Conservation (phyloP, 2,329 filamentous ascomycete genomes). For the Diaporthe citri region DNA sequence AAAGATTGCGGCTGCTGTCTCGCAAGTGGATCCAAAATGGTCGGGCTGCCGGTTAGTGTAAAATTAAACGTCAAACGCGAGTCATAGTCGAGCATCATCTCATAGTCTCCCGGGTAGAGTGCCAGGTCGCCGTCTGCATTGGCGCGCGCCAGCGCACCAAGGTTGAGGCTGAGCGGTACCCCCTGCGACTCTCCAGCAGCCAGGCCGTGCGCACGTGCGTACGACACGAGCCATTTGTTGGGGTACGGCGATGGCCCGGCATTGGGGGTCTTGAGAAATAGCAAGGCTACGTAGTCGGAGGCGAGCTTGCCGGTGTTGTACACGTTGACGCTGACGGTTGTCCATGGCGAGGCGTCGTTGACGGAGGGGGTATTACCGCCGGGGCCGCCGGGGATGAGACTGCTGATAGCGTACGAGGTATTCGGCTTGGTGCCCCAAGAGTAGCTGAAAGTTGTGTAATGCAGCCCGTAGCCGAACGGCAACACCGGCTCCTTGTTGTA, state of each 20-base stretch:
- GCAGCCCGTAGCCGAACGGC: slow-evolving; percentile 66
- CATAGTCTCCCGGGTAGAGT: neutral
- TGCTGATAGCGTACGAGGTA: neutral
- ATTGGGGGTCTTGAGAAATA: neutral
- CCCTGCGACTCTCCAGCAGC: neutral
- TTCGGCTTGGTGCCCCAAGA: neutral
- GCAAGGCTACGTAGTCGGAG: neutral
- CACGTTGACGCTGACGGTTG: neutral
- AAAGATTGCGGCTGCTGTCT: neutral
- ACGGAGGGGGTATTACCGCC: neutral
- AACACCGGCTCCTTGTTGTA: slow-evolving; percentile 61
- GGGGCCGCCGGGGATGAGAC: neutral
- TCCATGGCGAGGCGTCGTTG: neutral
- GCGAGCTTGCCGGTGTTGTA: neutral
- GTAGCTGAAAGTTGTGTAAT: slow-evolving; percentile 67
- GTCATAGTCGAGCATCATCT: slow-evolving; percentile 1
- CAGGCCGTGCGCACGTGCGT: neutral
- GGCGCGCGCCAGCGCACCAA: neutral
- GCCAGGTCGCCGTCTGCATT: neutral
- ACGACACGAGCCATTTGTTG: neutral
- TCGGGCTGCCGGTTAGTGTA: neutral
- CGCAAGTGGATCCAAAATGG: neutral
- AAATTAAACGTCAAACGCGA: neutral
- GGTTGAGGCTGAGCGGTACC: neutral
- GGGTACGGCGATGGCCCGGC: neutral